These are phyloP conservation scores for Geotrichum citri-aurantii DNA, from an alignment of 1,139 yeast genomes.

Conservation along the genomic window DNA sequence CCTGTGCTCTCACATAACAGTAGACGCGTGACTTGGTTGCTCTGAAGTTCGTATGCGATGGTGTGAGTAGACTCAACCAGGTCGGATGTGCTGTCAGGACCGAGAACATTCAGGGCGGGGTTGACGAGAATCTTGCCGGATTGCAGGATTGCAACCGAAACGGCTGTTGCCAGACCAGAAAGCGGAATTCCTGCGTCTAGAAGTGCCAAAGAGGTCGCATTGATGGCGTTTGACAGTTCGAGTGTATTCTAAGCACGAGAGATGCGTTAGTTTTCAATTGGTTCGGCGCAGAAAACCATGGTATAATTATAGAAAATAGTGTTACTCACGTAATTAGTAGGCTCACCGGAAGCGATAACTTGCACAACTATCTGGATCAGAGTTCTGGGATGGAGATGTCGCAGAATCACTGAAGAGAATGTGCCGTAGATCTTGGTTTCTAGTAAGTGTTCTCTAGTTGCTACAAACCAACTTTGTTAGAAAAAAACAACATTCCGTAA, in stretches of 20 bases:
- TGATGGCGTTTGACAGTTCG: constrained; percentile 67
- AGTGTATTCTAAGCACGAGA: constrained; percentile 26
- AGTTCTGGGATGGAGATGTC: constrained; percentile 75
- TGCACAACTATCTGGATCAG: constrained; percentile 85
- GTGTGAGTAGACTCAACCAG: constrained; percentile 52
- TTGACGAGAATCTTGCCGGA: constrained; percentile 38
- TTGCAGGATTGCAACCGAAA: constrained; percentile 41
- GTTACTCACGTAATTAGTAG: constrained; percentile 26
- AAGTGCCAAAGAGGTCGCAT: constrained; percentile 66
- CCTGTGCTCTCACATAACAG: constrained; percentile 71
- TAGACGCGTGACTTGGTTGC: constrained; percentile 49
- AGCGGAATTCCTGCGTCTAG: constrained; percentile 75
- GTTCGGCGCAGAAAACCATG: not conserved
- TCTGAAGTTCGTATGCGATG: constrained; percentile 54
- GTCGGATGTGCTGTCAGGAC: constrained; percentile 15
- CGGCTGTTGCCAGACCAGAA: constrained; percentile 54
- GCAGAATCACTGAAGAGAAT: constrained; percentile 54
- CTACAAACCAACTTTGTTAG: constrained; percentile 35
- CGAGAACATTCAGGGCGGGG: constrained; percentile 36
- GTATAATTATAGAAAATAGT: not conserved
- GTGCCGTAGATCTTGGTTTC: constrained; percentile 67
- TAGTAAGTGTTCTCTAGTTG: constrained; percentile 63
- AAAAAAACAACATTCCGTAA: not conserved
- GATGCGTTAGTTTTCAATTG: not conserved
- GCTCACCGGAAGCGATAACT: constrained; percentile 57